These are phyloP conservation scores for Verticillium isaacii DNA, from an alignment of 2,329 filamentous ascomycete genomes.

Conservation along the genomic window DNA sequence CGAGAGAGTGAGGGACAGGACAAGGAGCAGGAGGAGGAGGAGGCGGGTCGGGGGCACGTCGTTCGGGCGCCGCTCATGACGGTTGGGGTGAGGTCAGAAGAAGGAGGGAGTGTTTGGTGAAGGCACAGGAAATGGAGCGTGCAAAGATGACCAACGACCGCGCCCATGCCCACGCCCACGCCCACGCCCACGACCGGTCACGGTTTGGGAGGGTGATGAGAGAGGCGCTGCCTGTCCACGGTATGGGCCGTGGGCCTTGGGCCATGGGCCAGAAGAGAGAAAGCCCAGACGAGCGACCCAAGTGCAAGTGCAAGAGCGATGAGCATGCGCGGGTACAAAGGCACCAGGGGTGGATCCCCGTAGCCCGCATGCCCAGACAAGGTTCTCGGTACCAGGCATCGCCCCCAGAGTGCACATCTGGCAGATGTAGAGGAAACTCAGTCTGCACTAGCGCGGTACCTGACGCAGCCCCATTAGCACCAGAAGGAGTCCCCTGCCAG, in stretches of 20 bases:
- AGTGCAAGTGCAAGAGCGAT: neutral
- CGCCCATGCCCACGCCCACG: neutral
- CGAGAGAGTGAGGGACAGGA: too few species aligned
- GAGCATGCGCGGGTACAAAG: constrained; percentile 3
- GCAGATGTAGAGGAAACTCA: neutral
- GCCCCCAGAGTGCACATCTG: neutral
- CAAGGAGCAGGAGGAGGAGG: neutral
- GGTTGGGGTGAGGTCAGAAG: neutral
- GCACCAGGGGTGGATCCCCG: neutral
- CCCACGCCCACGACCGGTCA: too few species aligned
- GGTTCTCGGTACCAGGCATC: neutral
- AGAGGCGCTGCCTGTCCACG: neutral
- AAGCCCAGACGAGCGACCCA: neutral
- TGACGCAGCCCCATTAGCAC: constrained; percentile 3
- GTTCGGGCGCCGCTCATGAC: neutral
- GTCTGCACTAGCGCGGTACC: neutral
- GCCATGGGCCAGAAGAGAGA: neutral
- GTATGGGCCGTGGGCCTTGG: neutral
- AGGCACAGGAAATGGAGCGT: neutral
- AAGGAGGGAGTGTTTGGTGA: neutral
- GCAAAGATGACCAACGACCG: neutral
- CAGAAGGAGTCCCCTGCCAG: neutral
- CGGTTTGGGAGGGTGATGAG: too few species aligned
- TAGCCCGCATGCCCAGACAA: neutral
- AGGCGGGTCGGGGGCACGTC: neutral